phyloP scores from a whole-genome alignment of 108 stramenopile genomes.

The Cyclotella atomus region DNA sequence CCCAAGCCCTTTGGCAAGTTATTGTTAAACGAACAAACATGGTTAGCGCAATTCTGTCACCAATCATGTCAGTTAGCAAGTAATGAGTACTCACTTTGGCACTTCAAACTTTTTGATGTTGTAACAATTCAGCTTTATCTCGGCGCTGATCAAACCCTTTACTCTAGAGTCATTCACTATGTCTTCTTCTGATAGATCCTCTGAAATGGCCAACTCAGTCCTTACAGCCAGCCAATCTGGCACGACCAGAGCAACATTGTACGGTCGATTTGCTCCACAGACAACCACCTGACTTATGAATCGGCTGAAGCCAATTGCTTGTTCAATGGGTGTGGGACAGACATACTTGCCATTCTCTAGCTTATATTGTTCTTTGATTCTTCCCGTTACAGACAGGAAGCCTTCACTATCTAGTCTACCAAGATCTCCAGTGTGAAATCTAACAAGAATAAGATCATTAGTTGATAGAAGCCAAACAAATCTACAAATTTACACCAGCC shows the following conservation, averaged over 20 bases:
- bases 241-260: slow-evolving; percentile 89
- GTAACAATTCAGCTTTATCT: slow-evolving; percentile 66
- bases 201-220: slow-evolving; percentile 51
- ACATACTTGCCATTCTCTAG: slow-evolving; percentile 98
- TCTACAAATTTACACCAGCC: background rate
- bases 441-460: slow-evolving; percentile 5
- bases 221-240: slow-evolving; percentile 88
- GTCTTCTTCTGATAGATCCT: slow-evolving; percentile 68
- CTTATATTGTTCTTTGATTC: slow-evolving; percentile 93
- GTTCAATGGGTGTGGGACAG: slow-evolving; percentile 91
- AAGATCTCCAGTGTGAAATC: slow-evolving; percentile 90
- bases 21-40: too few species aligned
- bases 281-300: slow-evolving; percentile 93
- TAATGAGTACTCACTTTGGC: slow-evolving; percentile 12
- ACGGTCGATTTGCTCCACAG: slow-evolving; percentile 87
- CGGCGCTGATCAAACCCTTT: slow-evolving; percentile 65
- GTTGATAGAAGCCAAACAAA: background rate
- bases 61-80: too few species aligned
- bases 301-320: slow-evolving; percentile 81
- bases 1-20: slow-evolving; percentile 34
- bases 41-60: too few species aligned
- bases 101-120: slow-evolving; percentile 87
- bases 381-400: slow-evolving; percentile 74
- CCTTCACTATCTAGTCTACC: slow-evolving; percentile 71
- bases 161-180: slow-evolving; percentile 75